phyloP scores from a whole-genome alignment of 1,284 basidiomycete species.

The Cronartium ribicola region DNA sequence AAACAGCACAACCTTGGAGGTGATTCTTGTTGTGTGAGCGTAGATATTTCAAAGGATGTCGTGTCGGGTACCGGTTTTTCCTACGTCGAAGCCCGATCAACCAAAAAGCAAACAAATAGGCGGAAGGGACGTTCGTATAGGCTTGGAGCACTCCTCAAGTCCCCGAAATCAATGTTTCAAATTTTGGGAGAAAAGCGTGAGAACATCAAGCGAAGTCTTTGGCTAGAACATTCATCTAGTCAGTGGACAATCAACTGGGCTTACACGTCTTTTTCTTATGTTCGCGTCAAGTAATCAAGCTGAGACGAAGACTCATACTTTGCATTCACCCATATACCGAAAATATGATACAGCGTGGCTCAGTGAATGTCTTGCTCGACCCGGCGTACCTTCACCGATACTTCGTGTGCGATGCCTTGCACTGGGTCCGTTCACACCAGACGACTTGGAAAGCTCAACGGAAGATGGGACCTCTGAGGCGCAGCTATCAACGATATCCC shows the following conservation, averaged over 20 bases:
- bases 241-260: neutral
- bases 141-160: neutral
- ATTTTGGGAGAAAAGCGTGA: neutral
- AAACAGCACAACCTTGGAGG: neutral
- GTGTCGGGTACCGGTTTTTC: neutral
- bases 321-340: no score
- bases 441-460: neutral
- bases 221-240: conserved; percentile 2
- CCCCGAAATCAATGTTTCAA: neutral
- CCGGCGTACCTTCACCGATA: neutral
- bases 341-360: conserved; percentile 21
- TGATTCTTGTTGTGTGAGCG: neutral
- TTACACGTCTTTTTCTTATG: no score
- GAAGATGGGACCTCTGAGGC: neutral
- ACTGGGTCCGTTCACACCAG: conserved; percentile 31
- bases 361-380: conserved; percentile 1
- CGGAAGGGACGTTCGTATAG: neutral
- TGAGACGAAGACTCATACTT: no score
- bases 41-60: neutral
- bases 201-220: neutral
- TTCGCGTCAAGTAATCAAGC: no score
- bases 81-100: neutral
- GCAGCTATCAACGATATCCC: neutral
- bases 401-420: conserved; percentile 17
- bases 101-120: conserved; percentile 1